A percentile compares a stretch with the other conserved stretches of the same genome.
Evolutionary conservation across 331 rosid species (phyloP).

Genomic region (Telfairia occidentalis): DNA sequence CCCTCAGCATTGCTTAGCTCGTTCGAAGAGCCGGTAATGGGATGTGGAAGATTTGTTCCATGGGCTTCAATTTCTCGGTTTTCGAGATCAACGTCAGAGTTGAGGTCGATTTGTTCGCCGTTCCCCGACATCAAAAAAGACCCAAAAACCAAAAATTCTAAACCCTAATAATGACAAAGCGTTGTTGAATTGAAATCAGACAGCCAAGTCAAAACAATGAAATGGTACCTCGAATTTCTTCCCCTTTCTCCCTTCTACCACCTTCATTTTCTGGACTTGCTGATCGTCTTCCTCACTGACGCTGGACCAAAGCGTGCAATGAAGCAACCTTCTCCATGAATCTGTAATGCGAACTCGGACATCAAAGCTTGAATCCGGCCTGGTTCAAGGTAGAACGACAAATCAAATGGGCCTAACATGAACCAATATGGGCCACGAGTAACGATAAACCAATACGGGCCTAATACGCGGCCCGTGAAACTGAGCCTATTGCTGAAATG

Average conservation of each 20-base stretch:
- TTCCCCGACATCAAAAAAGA: slow-evolving; percentile 26
- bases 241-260: not conserved
- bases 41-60: slow-evolving; percentile 14
- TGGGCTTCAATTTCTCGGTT: slow-evolving; percentile 22
- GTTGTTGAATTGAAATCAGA: not conserved
- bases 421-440: not conserved
- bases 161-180: slow-evolving; percentile 3
- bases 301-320: not conserved
- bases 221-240: slow-evolving; percentile 18
- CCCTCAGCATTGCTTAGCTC: slow-evolving; percentile 1
- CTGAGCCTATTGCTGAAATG: no score
- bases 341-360: not conserved
- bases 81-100: slow-evolving; percentile 27
- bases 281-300: not conserved
- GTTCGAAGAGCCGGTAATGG: slow-evolving; percentile 7
- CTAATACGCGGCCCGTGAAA: not conserved
- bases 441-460: not conserved
- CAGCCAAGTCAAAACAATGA: not conserved
- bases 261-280: not conserved
- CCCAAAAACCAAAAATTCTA: slow-evolving; percentile 25
- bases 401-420: not conserved
- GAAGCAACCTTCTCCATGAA: not conserved
- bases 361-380: not conserved
- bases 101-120: slow-evolving; percentile 33
- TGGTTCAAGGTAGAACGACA: not conserved